Evolutionary conservation across 2,329 filamentous ascomycete genomes (phyloP).

Genomic region (Grosmannia clavigera): DNA sequence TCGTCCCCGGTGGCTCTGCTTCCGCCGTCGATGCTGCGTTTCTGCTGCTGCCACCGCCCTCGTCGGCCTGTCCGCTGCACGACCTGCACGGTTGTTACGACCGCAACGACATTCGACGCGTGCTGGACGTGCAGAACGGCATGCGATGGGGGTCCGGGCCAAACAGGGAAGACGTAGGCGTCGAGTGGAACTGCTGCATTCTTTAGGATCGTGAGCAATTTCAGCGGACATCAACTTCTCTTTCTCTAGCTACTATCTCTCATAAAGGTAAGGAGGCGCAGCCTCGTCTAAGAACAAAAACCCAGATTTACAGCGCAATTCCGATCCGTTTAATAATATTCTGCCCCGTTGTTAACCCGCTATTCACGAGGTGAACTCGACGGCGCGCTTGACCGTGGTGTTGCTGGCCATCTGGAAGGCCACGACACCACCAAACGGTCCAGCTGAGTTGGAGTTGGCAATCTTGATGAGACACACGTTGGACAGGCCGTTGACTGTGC

Average conservation of each 20-base stretch:
- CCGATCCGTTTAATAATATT: neutral
- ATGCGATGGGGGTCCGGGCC: constrained; percentile 37
- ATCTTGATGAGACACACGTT: constrained; percentile 32
- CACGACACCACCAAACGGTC: constrained; percentile 28
- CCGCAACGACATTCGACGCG: constrained; percentile 32
- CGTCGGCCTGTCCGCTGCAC: constrained; percentile 26
- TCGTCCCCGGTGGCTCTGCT: neutral
- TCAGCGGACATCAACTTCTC: neutral
- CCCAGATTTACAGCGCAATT: neutral
- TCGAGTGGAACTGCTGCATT: constrained; percentile 23
- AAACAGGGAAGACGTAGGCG: constrained; percentile 22
- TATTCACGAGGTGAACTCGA: neutral
- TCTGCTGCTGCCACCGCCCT: constrained; percentile 14
- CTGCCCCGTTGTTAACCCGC: neutral
- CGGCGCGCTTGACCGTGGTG: neutral
- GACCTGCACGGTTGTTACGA: constrained; percentile 30
- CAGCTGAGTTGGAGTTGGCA: constrained; percentile 26
- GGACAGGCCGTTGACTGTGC: constrained; percentile 19
- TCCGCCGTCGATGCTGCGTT: neutral
- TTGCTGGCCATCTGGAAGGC: constrained; percentile 24
- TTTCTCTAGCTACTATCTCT: neutral
- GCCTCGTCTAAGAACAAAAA: neutral
- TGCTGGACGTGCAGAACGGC: constrained; percentile 29
- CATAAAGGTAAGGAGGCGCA: neutral
- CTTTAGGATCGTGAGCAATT: constrained; percentile 19